phyloP scores from a whole-genome alignment of 352 stramenopile genomes.

The Phytophthora palmivora region DNA sequence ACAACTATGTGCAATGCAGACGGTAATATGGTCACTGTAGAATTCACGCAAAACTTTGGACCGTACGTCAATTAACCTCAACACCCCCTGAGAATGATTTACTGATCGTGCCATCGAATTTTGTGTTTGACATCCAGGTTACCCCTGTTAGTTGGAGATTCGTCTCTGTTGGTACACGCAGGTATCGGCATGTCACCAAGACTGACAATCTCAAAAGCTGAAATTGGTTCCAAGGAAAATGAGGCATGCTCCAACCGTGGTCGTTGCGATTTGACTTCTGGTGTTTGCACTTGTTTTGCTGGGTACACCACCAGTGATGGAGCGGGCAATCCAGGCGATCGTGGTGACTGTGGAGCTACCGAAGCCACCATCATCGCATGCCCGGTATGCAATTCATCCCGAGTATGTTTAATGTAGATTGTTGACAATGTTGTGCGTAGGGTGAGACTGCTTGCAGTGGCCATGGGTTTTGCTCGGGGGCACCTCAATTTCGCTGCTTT shows the following conservation, averaged over 20 bases:
- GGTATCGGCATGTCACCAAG: conserved; percentile 55
- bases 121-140: conserved; percentile 28
- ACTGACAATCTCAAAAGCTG: conserved; percentile 58
- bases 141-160: conserved; percentile 80
- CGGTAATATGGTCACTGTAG: conserved; percentile 74
- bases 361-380: conserved; percentile 59
- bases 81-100: not conserved
- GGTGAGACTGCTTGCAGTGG: conserved; percentile 73
- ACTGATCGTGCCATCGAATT: not conserved
- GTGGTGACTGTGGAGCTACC: conserved; percentile 74
- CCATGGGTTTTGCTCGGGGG: conserved; percentile 75
- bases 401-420: not conserved
- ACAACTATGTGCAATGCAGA: conserved; percentile 71
- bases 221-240: conserved; percentile 93
- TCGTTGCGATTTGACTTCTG: conserved; percentile 71
- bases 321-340: conserved; percentile 53
- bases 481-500: conserved; percentile 76
- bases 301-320: conserved; percentile 83
- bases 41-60: conserved; percentile 86
- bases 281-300: conserved; percentile 87
- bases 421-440: conserved; percentile 17
- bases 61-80: conserved; percentile 35
- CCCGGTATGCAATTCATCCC: conserved; percentile 32
- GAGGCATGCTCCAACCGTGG: conserved; percentile 80
- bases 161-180: conserved; percentile 58